Evolutionary conservation across 2,329 filamentous ascomycete species (phyloP).

Genomic region (Sclerotinia borealis): DNA sequence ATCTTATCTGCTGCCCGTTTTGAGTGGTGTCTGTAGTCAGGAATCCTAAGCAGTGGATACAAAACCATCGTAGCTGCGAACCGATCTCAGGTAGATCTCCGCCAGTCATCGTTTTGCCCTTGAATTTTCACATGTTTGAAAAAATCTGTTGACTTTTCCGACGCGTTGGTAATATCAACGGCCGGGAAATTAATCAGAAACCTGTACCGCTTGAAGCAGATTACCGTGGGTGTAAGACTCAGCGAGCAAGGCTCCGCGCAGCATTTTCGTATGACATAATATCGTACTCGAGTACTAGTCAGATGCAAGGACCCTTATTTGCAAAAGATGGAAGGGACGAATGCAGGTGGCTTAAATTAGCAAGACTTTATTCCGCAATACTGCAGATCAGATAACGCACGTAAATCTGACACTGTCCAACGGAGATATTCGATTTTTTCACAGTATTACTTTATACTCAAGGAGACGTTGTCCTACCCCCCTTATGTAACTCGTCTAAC

Average conservation of each 20-base stretch:
- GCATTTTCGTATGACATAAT: neutral
- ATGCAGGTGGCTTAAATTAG: neutral
- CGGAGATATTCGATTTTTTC: neutral
- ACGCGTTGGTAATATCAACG: neutral
- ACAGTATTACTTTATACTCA: neutral
- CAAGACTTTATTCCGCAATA: neutral
- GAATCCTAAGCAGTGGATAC: too few relatives aligned
- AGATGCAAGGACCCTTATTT: neutral
- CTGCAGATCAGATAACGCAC: neutral
- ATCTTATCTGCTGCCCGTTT: neutral
- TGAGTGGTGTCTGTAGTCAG: neutral
- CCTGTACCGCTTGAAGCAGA: neutral
- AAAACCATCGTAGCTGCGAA: neutral
- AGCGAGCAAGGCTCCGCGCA: neutral
- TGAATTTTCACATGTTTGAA: neutral
- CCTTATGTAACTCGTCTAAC: conserved; percentile 2
- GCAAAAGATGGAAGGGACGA: neutral
- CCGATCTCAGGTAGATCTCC: too few relatives aligned
- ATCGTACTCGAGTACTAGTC: too few relatives aligned
- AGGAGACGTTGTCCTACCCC: neutral
- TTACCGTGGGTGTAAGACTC: neutral
- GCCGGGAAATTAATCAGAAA: neutral
- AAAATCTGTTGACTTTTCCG: neutral
- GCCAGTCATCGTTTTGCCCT: neutral
- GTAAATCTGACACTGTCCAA: neutral